Conservation (phyloP, 257 asterid genomes). For the Nicotiana obtusifolia region DNA sequence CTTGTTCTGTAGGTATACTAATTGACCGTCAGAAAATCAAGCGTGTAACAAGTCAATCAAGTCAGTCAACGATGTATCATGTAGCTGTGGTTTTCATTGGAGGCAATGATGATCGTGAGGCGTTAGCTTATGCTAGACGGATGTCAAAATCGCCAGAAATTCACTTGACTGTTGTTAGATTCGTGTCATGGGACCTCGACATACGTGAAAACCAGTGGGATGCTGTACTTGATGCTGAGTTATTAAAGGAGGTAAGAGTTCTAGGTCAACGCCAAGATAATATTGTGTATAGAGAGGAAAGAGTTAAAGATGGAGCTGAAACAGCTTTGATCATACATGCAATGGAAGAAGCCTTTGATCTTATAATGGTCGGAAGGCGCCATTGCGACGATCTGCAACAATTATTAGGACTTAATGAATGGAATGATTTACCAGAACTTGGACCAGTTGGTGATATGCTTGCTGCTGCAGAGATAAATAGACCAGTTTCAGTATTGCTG, state of each 20-base stretch:
- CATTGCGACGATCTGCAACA: constrained; percentile 66
- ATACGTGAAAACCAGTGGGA: constrained; percentile 76
- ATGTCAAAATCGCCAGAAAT: constrained; percentile 53
- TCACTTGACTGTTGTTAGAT: constrained; percentile 53
- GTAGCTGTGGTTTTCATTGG: constrained; percentile 73
- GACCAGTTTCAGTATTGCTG: constrained; percentile 62
- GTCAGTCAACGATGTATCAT: constrained; percentile 18
- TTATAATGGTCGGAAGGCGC: constrained; percentile 73
- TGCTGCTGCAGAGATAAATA: constrained; percentile 51
- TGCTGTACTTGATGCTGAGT: constrained; percentile 72
- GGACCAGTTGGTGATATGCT: constrained; percentile 91
- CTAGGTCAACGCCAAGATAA: constrained; percentile 57
- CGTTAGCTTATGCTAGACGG: constrained; percentile 56
- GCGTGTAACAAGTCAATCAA: constrained; percentile 11
- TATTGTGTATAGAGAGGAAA: constrained; percentile 59
- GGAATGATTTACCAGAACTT: constrained; percentile 79
- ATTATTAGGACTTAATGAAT: constrained; percentile 60
- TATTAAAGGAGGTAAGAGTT: constrained; percentile 61
- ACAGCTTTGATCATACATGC: constrained; percentile 61
- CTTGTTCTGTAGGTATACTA: constrained; percentile 74
- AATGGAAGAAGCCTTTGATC: constrained; percentile 70
- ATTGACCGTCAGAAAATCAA: constrained; percentile 69
- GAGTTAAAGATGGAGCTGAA: constrained; percentile 87
- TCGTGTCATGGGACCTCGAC: constrained; percentile 51
- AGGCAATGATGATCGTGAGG: constrained; percentile 83